Evolutionary conservation across 139 green algal species (phyloP), one percentile per base, ranked within the genome.

Genomic region (Parachlorella kessleri): DNA sequence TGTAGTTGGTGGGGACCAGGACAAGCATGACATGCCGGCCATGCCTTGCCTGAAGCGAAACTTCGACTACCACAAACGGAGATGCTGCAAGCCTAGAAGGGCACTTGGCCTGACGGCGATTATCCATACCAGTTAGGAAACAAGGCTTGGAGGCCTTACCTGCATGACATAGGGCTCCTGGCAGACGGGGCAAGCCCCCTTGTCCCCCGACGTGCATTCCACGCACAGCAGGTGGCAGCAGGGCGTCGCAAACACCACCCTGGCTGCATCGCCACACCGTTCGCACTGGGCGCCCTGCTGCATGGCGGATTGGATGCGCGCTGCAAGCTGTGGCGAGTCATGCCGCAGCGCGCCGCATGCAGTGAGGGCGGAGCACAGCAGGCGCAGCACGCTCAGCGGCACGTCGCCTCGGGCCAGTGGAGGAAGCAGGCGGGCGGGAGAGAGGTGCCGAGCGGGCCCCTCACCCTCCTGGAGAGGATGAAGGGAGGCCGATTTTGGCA

Each of bases 181-280:
- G 77, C 81, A 87, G 33, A 64, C 4, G 55, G 40, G 28, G 79
- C 79, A 94, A 5, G 42, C 35, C 32, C 69, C 30, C 48, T 70
- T 66, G 69, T 85, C 66, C 26, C 38, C 53, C 53, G 82, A 75
- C 4, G 87, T 83, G 79, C 95, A 99, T 75, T 92, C 89, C 2
- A 94, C 72, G 85, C 96, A 99, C 55, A 94, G 77, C 53, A 99
- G 53, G 85, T 97, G 93, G 18, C 79, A 91, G 78, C 96, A 99
- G 38, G 96, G 95, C 0, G 93, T 96, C 10, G 95, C 88, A n/a
- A 98, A 54, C 9, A 89, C 90, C 54, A 97, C 76, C 6, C 88
- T 78, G 0, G 65, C 64, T 14, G 33, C 33, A 4, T 66, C 64
- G 1, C 23, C 33, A 72, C 93, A 97, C 14, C 32, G 41, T 48